phyloP scores from a whole-genome alignment of 2,329 filamentous ascomycete species.

The Dothideomycetidae sp. region DNA sequence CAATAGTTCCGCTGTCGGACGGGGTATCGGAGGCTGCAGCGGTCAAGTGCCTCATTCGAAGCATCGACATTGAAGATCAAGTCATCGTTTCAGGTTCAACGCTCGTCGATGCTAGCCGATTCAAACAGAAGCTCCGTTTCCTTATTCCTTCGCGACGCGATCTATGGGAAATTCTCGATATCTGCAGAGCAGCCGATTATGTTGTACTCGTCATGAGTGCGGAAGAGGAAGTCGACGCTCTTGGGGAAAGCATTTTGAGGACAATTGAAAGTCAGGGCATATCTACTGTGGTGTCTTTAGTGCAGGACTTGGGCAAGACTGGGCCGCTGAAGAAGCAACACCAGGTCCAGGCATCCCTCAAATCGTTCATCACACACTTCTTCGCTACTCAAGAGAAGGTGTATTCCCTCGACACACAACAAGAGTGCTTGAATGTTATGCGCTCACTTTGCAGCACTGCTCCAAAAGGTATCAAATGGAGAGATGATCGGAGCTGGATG shows the following conservation, averaged over 20 bases:
- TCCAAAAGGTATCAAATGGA: constrained; percentile 89
- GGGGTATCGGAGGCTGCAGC: constrained; percentile 55
- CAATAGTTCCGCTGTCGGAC: constrained; percentile 68
- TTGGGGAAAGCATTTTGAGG: constrained; percentile 73
- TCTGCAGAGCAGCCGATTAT: constrained; percentile 78
- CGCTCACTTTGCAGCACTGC: constrained; percentile 81
- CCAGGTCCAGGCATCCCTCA: constrained; percentile 67
- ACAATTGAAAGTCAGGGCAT: constrained; percentile 88
- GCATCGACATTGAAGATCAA: constrained; percentile 62
- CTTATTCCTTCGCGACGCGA: constrained; percentile 59
- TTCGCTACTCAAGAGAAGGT: constrained; percentile 86
- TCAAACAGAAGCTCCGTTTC: constrained; percentile 90
- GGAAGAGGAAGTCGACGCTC: constrained; percentile 65
- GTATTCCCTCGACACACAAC: constrained; percentile 71
- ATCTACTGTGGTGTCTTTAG: constrained; percentile 77
- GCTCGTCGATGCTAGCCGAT: constrained; percentile 65
- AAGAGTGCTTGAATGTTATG: constrained; percentile 84
- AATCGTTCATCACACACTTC: constrained; percentile 88
- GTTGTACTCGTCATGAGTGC: constrained; percentile 76
- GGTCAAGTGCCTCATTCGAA: constrained; percentile 57
- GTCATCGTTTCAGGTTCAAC: constrained; percentile 40
- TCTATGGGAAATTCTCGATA: constrained; percentile 65
- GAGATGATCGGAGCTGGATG: constrained; percentile 94
- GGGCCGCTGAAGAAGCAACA: constrained; percentile 66
- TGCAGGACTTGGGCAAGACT: constrained; percentile 56